Percentiles rank a stretch among this genome's conserved stretches.
These are phyloP conservation scores for Nothopassalora personata DNA, from an alignment of 2,329 filamentous ascomycete species.

Conservation along the genomic window DNA sequence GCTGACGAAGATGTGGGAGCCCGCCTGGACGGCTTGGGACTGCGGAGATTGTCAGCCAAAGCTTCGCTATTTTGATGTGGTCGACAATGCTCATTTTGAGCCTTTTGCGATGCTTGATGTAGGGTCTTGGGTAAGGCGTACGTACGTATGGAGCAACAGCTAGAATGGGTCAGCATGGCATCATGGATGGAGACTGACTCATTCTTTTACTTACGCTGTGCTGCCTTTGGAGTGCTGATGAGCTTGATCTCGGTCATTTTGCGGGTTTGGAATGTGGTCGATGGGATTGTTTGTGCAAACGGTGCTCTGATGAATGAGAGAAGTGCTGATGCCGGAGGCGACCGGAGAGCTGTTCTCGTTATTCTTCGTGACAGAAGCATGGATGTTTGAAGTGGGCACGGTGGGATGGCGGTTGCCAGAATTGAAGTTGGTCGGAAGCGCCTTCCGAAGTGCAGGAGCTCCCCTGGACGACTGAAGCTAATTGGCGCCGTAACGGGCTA, in stretches of 20 bases:
- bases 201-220: constrained; percentile 36
- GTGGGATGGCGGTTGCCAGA: background rate
- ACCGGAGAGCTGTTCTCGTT: background rate
- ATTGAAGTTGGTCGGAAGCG: background rate
- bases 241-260: constrained; percentile 43
- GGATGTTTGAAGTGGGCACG: background rate
- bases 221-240: constrained; percentile 39
- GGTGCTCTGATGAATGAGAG: constrained; percentile 2
- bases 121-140: constrained; percentile 10
- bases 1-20: constrained; percentile 62
- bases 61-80: background rate
- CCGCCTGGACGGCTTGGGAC: constrained; percentile 61
- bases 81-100: background rate
- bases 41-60: constrained; percentile 14
- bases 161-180: constrained; percentile 13
- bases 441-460: background rate
- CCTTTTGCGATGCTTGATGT: background rate
- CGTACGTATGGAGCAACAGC: constrained; percentile 42
- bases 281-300: background rate
- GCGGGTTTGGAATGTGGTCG: constrained; percentile 6
- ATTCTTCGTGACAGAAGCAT: background rate
- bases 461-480: background rate
- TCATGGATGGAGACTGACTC: background rate
- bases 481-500: background rate
- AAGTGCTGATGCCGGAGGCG: background rate